Conservation (phyloP, 805 yeast genomes). For the Candida patagonica region DNA sequence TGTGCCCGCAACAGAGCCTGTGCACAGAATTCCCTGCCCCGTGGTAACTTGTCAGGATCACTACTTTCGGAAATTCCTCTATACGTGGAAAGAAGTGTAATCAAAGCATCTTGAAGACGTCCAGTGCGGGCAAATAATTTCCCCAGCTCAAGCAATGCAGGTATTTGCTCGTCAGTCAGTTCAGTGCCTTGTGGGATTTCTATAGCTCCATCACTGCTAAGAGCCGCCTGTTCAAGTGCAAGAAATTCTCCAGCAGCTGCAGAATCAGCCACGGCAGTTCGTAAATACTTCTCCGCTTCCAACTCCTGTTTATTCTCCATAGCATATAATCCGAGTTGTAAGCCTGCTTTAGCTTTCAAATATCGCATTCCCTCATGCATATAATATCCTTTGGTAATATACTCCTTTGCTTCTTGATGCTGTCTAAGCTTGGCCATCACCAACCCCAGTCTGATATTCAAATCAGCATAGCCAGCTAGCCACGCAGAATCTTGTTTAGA, state of each 20-base stretch:
- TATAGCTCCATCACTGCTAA: constrained; percentile 3
- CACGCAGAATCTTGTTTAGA: constrained; percentile 18
- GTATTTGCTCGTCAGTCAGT: constrained; percentile 8
- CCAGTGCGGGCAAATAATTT: constrained; percentile 11
- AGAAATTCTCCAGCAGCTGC: constrained; percentile 3
- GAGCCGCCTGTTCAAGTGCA: constrained; percentile 1
- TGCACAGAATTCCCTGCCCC: constrained; percentile 9
- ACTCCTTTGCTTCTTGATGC: constrained; percentile 19
- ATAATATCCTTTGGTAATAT: constrained; percentile 20
- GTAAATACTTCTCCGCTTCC: constrained; percentile 1
- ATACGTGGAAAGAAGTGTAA: constrained; percentile 17
- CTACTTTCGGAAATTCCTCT: constrained; percentile 12
- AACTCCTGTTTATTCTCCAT: background rate
- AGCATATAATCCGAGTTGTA: constrained; percentile 14
- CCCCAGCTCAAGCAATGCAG: constrained; percentile 19
- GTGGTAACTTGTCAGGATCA: constrained; percentile 1
- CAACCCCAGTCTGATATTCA: constrained; percentile 24
- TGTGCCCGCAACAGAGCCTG: constrained; percentile 14
- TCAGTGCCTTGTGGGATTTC: constrained; percentile 5
- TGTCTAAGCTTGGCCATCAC: constrained; percentile 13
- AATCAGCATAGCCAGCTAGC: constrained; percentile 28
- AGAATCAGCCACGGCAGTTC: constrained; percentile 6
- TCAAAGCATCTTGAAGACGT: constrained; percentile 18
- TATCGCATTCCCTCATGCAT: constrained; percentile 22
- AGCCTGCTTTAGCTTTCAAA: constrained; percentile 19